Percentiles rank a stretch among this genome's conserved stretches.
Evolutionary conservation across 179 eudicot species (phyloP).

Genomic region (Carnegiea gigantea): DNA sequence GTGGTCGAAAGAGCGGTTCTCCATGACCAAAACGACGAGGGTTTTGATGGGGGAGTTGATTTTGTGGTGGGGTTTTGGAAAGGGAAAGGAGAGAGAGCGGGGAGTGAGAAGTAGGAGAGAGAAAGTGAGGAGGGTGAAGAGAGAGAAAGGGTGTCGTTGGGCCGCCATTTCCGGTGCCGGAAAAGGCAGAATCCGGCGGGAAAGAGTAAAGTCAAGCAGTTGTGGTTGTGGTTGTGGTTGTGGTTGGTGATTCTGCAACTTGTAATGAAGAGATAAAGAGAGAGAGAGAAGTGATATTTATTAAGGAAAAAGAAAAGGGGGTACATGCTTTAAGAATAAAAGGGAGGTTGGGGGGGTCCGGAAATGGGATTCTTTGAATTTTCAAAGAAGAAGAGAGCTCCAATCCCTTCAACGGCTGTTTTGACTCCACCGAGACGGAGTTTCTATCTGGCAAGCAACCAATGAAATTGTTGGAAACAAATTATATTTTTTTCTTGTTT

Average conservation of each 20-base stretch:
- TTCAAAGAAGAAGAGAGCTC: background rate
- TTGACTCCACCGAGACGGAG: background rate
- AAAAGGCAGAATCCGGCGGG: slow-evolving; percentile 9
- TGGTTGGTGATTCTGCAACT: background rate
- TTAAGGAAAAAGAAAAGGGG: background rate
- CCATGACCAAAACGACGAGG: slow-evolving; percentile 84
- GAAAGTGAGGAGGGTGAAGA: slow-evolving; percentile 27
- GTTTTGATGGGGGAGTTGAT: slow-evolving; percentile 81
- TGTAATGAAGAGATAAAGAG: background rate
- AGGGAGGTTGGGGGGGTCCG: too few species aligned
- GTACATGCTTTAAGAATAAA: background rate
- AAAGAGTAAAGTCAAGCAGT: background rate
- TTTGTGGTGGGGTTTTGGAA: slow-evolving; percentile 28
- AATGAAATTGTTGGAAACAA: too few species aligned
- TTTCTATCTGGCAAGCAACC: background rate
- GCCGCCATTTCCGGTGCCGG: slow-evolving; percentile 22
- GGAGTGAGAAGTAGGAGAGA: slow-evolving; percentile 25
- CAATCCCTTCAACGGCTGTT: background rate
- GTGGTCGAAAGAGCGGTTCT: slow-evolving; percentile 96
- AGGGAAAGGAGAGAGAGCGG: slow-evolving; percentile 31
- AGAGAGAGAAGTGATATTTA: background rate
- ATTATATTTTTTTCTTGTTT: too few species aligned
- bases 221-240: background rate
- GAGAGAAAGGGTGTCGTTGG: slow-evolving; percentile 2
- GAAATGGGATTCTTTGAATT: background rate